Conservation (phyloP, 495 filamentous ascomycete species). For the Rusavskia elegans region DNA sequence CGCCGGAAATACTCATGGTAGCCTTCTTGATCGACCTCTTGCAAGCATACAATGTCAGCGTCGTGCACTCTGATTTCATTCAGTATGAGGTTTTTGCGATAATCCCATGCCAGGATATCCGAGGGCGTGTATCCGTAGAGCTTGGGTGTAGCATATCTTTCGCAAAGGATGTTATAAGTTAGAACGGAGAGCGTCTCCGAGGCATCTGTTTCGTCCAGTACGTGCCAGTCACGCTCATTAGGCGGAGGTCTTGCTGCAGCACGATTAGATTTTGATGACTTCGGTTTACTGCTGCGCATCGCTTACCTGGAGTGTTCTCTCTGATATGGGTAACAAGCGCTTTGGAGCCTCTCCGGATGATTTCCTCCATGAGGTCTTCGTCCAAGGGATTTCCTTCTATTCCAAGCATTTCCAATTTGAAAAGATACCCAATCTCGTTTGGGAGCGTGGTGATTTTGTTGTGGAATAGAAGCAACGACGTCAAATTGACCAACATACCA, state of each 20-base stretch:
- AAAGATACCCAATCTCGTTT: constrained; percentile 72
- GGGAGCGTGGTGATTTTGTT: constrained; percentile 74
- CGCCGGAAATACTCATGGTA: constrained; percentile 81
- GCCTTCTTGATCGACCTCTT: constrained; percentile 80
- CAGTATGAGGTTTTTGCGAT: constrained; percentile 65
- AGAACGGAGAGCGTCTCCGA: constrained; percentile 57
- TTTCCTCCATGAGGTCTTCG: constrained; percentile 50
- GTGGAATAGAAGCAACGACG: constrained; percentile 67
- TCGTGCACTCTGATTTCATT: constrained; percentile 62
- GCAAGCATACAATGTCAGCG: constrained; percentile 80
- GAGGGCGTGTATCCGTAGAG: constrained; percentile 83
- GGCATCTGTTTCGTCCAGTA: constrained; percentile 42
- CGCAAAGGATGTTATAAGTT: constrained; percentile 90
- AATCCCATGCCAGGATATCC: constrained; percentile 67
- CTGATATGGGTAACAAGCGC: constrained; percentile 66
- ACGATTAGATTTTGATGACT: neutral
- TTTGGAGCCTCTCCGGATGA: constrained; percentile 76
- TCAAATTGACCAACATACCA: constrained; percentile 85
- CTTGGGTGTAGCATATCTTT: constrained; percentile 66
- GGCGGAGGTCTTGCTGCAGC: constrained; percentile 54
- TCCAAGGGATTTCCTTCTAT: constrained; percentile 83
- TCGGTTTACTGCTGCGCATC: neutral
- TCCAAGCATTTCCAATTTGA: constrained; percentile 72
- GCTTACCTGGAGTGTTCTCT: constrained; percentile 68
- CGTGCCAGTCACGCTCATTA: constrained; percentile 51